Percentiles rank a stretch among this genome's conserved stretches.
Evolutionary conservation across 148 eudicot species (phyloP).

Genomic region (Oxyria digyna): DNA sequence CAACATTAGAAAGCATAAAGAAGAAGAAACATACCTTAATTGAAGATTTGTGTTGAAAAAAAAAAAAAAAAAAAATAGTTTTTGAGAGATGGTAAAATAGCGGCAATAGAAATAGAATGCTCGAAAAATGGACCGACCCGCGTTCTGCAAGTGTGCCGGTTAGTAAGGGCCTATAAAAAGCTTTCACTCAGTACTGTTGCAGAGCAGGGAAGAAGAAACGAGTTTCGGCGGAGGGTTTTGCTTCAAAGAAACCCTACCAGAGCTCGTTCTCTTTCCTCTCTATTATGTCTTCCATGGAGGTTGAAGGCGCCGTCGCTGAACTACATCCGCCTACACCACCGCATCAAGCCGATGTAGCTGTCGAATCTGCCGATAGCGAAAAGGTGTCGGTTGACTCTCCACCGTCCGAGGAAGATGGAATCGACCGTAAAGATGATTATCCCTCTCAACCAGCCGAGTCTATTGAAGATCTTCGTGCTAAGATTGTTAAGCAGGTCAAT

Average conservation of each 20-base stretch:
- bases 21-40: too few species aligned
- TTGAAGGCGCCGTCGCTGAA: slow-evolving; percentile 1
- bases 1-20: too few species aligned
- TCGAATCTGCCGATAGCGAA: slow-evolving; percentile 23
- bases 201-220: slow-evolving; percentile 7
- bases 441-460: slow-evolving; percentile 13
- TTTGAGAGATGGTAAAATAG: too few species aligned
- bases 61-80: too few species aligned
- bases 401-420: slow-evolving; percentile 24
- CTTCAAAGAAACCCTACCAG: neutral
- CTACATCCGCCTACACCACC: slow-evolving; percentile 21
- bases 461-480: slow-evolving; percentile 34
- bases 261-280: slow-evolving; percentile 10
- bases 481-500: slow-evolving; percentile 55
- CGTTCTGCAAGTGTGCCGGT: too few species aligned
- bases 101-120: too few species aligned
- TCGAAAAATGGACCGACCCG: too few species aligned
- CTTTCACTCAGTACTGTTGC: neutral
- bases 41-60: too few species aligned
- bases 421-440: neutral
- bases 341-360: slow-evolving; percentile 19
- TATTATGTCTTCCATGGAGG: slow-evolving; percentile 13
- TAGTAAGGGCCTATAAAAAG: too few species aligned
- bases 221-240: slow-evolving; percentile 1
- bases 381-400: slow-evolving; percentile 14